Evolutionary conservation across 192 early-diverging fungal genomes (phyloP).

Genomic region (Coemansia interrupta): DNA sequence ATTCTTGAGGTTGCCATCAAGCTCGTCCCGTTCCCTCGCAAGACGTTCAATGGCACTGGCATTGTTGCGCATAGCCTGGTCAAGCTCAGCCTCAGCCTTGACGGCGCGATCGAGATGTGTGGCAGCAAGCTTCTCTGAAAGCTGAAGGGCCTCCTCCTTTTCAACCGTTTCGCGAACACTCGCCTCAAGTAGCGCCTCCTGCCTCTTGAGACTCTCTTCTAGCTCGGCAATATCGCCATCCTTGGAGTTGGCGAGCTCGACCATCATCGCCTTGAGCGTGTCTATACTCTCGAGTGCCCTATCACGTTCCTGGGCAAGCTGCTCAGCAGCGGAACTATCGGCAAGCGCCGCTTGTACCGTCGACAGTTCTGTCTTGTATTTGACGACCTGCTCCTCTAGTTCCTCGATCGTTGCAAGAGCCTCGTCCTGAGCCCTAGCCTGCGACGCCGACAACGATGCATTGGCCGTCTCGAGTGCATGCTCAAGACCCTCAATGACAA

Average conservation of each 20-base stretch:
- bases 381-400: slow-evolving; percentile 9
- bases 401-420: slow-evolving; percentile 7
- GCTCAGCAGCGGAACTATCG: neutral
- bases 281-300: slow-evolving; percentile 15
- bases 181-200: slow-evolving; percentile 22
- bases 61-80: slow-evolving; percentile 2
- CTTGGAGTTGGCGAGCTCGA: slow-evolving; percentile 42
- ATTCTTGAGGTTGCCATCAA: slow-evolving; percentile 8
- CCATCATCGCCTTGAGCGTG: slow-evolving; percentile 49
- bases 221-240: slow-evolving; percentile 36
- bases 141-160: slow-evolving; percentile 31
- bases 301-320: slow-evolving; percentile 22
- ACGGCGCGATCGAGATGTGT: slow-evolving; percentile 9
- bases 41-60: slow-evolving; percentile 1
- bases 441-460: slow-evolving; percentile 5
- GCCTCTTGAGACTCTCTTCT: slow-evolving; percentile 20
- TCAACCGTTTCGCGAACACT: slow-evolving; percentile 27
- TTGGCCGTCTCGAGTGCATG: slow-evolving; percentile 34
- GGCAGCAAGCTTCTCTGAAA: slow-evolving; percentile 8
- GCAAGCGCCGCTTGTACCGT: neutral
- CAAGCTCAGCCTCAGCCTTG: slow-evolving; percentile 15
- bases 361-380: neutral
- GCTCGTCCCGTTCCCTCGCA: slow-evolving; percentile 5
- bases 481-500: slow-evolving; percentile 24
- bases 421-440: slow-evolving; percentile 9